phyloP scores from a whole-genome alignment of 2,329 filamentous ascomycete species.

The Apiospora phragmitis region DNA sequence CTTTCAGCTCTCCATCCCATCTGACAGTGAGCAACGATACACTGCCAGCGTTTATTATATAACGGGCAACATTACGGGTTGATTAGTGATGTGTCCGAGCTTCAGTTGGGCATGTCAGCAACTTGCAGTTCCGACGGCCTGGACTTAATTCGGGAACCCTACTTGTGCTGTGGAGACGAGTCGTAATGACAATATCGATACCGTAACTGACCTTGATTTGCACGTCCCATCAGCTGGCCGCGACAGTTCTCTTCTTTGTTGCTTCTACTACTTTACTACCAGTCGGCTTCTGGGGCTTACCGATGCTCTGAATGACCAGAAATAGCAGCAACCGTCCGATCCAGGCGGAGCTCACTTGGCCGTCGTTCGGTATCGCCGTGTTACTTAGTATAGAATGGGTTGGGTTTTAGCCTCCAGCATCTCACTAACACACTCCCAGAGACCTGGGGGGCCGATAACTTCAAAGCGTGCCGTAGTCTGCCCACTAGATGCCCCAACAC shows the following conservation, averaged over 20 bases:
- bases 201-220: background rate
- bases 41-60: background rate
- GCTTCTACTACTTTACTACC: background rate
- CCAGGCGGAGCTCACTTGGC: background rate
- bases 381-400: background rate
- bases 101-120: constrained; percentile 2
- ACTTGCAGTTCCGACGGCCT: background rate
- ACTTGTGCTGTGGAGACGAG: background rate
- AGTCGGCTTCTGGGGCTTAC: background rate
- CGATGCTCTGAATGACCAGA: background rate
- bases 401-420: background rate
- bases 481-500: background rate
- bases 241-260: background rate
- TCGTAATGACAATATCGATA: background rate
- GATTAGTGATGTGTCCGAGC: constrained; percentile 1
- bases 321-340: background rate
- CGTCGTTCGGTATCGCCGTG: constrained; percentile 3
- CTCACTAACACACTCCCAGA: background rate
- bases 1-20: background rate
- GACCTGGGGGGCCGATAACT: background rate
- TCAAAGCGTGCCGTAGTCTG: constrained; percentile 3
- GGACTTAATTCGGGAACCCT: constrained; percentile 4
- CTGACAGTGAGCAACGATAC: background rate
- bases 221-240: background rate
- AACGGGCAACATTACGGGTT: background rate